phyloP scores from a whole-genome alignment of 2,329 filamentous ascomycete species.

The Scedosporium aurantiacum region DNA sequence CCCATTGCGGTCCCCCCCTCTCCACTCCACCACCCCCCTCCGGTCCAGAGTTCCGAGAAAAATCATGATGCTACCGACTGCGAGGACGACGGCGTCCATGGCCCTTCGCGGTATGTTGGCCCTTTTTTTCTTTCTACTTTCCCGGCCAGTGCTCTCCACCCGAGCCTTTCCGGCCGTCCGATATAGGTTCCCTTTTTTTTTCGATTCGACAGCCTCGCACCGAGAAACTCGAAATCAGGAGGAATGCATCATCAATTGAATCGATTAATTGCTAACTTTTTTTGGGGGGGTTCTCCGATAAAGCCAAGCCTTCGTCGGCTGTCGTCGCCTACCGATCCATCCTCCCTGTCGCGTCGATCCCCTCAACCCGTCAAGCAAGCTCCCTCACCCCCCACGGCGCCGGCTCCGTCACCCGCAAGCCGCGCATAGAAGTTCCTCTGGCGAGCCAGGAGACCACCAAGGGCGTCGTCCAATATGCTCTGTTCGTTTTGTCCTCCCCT shows the following conservation, averaged over 20 bases:
- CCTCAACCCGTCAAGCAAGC: conserved; percentile 52
- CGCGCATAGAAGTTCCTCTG: conserved; percentile 62
- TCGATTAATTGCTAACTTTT: neutral
- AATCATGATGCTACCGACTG: conserved; percentile 2
- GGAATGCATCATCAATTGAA: neutral
- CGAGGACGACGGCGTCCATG: conserved; percentile 4
- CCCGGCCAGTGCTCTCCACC: neutral
- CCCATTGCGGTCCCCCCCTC: neutral
- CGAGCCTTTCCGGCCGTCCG: neutral
- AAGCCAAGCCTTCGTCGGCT: conserved; percentile 3
- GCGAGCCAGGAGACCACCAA: conserved; percentile 71
- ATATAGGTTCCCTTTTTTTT: neutral
- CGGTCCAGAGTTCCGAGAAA: neutral
- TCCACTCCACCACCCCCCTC: neutral
- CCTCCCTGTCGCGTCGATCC: conserved; percentile 54
- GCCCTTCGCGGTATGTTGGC: conserved; percentile 5
- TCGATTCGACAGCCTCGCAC: neutral
- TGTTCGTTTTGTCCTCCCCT: conserved; percentile 46
- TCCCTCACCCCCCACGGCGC: conserved; percentile 42
- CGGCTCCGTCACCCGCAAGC: conserved; percentile 34
- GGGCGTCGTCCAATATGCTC: conserved; percentile 71
- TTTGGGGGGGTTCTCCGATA: neutral
- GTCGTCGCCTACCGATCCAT: conserved; percentile 25
- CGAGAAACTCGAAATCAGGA: neutral
- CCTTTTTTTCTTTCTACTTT: neutral